These are phyloP conservation scores for Phyllosticta citrichinensis DNA, from an alignment of 2,329 filamentous ascomycete genomes.

Conservation along the genomic window DNA sequence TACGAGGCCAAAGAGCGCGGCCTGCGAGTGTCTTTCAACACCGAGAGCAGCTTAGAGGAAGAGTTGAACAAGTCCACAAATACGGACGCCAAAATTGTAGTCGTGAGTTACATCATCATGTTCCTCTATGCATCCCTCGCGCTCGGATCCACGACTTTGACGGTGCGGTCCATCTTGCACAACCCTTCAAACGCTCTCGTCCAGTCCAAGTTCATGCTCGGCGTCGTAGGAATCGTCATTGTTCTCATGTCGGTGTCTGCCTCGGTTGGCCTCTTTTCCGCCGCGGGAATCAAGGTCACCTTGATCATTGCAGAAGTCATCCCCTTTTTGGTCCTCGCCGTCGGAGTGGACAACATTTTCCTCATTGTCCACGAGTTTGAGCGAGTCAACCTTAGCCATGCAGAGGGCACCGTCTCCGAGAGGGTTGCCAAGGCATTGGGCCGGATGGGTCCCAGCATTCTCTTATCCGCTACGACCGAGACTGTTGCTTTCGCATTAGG, in stretches of 20 bases:
- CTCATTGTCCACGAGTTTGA: slow-evolving; percentile 98
- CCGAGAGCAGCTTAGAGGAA: slow-evolving; percentile 87
- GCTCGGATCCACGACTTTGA: slow-evolving; percentile 77
- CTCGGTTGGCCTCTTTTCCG: slow-evolving; percentile 90
- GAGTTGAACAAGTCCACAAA: slow-evolving; percentile 98
- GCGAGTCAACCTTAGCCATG: slow-evolving; percentile 82
- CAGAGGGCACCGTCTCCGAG: slow-evolving; percentile 77
- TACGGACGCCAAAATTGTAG: slow-evolving; percentile 92
- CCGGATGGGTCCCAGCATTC: slow-evolving; percentile 91
- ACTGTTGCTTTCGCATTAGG: slow-evolving; percentile 89
- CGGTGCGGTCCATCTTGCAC: slow-evolving; percentile 62
- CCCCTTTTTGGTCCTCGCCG: slow-evolving; percentile 89
- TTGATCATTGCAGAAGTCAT: slow-evolving; percentile 98
- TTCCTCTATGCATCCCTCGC: slow-evolving; percentile 94
- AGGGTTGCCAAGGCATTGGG: slow-evolving; percentile 82
- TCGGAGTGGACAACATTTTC: slow-evolving; percentile 98
- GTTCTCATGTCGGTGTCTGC: slow-evolving; percentile 96
- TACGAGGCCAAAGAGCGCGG: slow-evolving; percentile 68
- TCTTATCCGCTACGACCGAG: slow-evolving; percentile 90
- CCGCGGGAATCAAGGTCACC: slow-evolving; percentile 83
- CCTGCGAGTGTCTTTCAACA: slow-evolving; percentile 83
- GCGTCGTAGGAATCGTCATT: slow-evolving; percentile 88
- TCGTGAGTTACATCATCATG: slow-evolving; percentile 97
- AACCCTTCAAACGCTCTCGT: slow-evolving; percentile 81
- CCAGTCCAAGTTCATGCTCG: slow-evolving; percentile 92